Conservation (phyloP, 192 early-diverging fungal genomes). For the Mortierella antarctica region DNA sequence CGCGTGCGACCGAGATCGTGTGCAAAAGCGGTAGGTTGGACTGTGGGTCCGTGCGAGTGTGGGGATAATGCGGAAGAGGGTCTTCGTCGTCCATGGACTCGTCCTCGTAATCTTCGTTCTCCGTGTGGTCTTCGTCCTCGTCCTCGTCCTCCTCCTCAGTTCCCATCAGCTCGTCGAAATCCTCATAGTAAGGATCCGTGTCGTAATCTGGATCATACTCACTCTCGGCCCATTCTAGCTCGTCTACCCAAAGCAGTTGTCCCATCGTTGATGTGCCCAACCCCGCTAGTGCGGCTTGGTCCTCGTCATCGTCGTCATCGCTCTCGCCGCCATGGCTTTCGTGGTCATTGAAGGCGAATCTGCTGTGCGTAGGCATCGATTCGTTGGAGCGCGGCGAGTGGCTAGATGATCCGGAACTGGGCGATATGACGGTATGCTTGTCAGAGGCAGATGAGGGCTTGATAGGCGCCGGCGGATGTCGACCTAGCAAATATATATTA, state of each 20-base stretch:
- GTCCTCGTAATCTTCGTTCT: background rate
- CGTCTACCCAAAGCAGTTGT: background rate
- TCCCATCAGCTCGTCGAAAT: conserved; percentile 25
- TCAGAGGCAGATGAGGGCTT: too few relatives aligned
- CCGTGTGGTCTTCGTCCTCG: conserved; percentile 9
- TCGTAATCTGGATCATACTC: conserved; percentile 23
- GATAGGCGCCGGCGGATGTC: background rate
- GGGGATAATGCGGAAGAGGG: background rate
- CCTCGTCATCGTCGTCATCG: conserved; percentile 32
- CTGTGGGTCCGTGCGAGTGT: background rate
- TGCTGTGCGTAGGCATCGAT: too few relatives aligned
- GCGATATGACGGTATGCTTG: too few relatives aligned
- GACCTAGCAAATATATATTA: conserved; percentile 40
- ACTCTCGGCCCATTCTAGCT: conserved; percentile 2
- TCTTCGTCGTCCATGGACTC: background rate
- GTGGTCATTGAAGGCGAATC: too few relatives aligned
- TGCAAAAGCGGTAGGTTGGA: conserved; percentile 5
- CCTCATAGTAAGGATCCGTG: conserved; percentile 19
- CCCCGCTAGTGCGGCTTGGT: background rate
- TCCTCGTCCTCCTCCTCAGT: conserved; percentile 7
- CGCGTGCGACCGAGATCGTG: conserved; percentile 37
- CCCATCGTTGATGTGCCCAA: too few relatives aligned
- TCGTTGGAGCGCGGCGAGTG: too few relatives aligned
- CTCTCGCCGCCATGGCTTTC: background rate
- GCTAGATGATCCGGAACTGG: too few relatives aligned